Evolutionary conservation across 2,329 filamentous ascomycete genomes (phyloP).

Genomic region (Sporothrix globosa): DNA sequence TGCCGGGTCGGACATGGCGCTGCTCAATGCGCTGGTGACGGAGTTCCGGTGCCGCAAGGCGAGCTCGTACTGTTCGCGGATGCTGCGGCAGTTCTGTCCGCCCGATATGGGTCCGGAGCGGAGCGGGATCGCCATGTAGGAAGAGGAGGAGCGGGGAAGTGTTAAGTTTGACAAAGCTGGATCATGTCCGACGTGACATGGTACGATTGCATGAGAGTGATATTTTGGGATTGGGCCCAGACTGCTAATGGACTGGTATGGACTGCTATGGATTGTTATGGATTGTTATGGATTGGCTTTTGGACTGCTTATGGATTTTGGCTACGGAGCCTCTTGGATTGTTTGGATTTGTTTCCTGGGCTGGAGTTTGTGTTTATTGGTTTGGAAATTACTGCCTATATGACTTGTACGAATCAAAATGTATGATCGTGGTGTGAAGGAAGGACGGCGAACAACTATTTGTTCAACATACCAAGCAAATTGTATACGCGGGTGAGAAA

Average conservation of each 20-base stretch:
- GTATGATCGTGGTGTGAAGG: conserved; percentile 1
- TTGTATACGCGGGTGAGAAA: conserved; percentile 32
- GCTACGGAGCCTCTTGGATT: not conserved
- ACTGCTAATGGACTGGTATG: not conserved
- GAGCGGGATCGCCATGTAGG: conserved; percentile 6
- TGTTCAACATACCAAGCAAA: conserved; percentile 16
- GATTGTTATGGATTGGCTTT: not conserved
- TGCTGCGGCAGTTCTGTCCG: conserved; percentile 22
- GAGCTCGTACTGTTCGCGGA: conserved; percentile 24
- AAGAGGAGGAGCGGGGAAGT: not conserved
- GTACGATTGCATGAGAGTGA: too few species aligned
- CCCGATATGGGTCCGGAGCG: conserved; percentile 7
- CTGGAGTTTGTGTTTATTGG: too few species aligned
- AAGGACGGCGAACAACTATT: conserved; percentile 21
- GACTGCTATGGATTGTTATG: not conserved
- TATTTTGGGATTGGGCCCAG: not conserved
- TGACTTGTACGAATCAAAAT: conserved; percentile 3
- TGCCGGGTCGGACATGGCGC: conserved; percentile 17
- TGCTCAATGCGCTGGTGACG: conserved; percentile 17
- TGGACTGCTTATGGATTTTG: not conserved
- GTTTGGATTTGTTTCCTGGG: too few species aligned
- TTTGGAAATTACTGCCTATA: not conserved
- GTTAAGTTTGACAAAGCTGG: not conserved
- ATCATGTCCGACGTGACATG: not conserved
- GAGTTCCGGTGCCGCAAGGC: conserved; percentile 25